phyloP scores from a whole-genome alignment of 352 stramenopile species.

The Pythium rhizo-oryzae region DNA sequence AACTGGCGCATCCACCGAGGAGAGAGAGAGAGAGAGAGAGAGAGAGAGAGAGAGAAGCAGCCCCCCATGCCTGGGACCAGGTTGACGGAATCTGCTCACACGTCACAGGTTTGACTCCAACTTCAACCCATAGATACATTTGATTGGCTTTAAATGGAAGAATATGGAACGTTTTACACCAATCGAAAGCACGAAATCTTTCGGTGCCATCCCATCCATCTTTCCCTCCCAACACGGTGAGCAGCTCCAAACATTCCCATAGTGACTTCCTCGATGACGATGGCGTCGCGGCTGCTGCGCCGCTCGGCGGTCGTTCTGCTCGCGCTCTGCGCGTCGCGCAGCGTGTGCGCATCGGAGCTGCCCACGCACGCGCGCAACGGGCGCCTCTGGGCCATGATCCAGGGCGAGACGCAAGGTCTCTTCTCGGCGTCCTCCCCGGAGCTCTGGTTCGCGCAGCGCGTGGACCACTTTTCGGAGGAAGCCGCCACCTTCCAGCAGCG shows the following conservation, averaged over 20 bases:
- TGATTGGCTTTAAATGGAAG: not conserved
- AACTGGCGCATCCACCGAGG: not conserved
- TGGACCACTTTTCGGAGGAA: conserved; percentile 58
- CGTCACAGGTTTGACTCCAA: not conserved
- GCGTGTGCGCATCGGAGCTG: conserved; percentile 9
- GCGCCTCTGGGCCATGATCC: conserved; percentile 53
- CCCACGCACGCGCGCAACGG: conserved; percentile 48
- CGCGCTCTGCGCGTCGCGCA: not conserved
- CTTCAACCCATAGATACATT: not conserved
- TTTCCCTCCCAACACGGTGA: not conserved
- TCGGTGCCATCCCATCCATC: too few relatives aligned
- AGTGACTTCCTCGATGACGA: not conserved
- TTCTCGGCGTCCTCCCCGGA: conserved; percentile 40
- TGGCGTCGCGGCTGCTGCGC: conserved; percentile 8
- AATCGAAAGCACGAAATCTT: not conserved
- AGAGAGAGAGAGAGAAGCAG: not conserved
- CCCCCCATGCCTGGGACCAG: not conserved
- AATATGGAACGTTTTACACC: not conserved
- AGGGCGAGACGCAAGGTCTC: conserved; percentile 50
- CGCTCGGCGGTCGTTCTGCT: conserved; percentile 13
- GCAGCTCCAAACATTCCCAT: not conserved
- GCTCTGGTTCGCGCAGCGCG: conserved; percentile 70
- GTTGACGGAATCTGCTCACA: not conserved
- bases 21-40: not conserved
- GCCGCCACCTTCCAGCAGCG: conserved; percentile 66